These are phyloP conservation scores for Acorus calamus DNA, from an alignment of 106 monocot genomes.

Conservation along the genomic window DNA sequence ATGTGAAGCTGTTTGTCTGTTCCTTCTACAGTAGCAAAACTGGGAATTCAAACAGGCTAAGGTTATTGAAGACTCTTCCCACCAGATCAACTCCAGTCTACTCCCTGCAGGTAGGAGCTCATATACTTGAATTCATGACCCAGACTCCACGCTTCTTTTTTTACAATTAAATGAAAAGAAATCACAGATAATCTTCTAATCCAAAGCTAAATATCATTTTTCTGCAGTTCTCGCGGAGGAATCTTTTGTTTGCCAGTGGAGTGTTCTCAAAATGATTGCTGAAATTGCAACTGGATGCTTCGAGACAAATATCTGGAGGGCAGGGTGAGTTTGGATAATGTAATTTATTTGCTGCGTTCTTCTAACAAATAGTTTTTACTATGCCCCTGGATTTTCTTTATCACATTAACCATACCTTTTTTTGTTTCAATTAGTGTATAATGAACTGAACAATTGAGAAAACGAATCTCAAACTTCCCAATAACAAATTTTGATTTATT, in stretches of 20 bases:
- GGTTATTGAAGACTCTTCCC: constrained; percentile 71
- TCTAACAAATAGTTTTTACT: too few relatives aligned
- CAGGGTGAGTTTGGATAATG: too few relatives aligned
- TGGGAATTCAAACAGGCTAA: constrained; percentile 45
- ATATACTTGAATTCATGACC: too few relatives aligned
- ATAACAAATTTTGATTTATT: too few relatives aligned
- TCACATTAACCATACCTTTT: too few relatives aligned
- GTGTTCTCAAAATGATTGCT: constrained; percentile 28
- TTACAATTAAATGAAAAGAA: background rate
- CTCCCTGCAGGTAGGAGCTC: constrained; percentile 40
- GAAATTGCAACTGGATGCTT: too few relatives aligned
- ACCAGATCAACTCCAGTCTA: constrained; percentile 91
- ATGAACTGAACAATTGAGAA: too few relatives aligned
- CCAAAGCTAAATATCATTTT: background rate
- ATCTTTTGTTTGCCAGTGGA: constrained; percentile 76
- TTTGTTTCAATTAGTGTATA: too few relatives aligned
- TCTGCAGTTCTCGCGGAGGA: constrained; percentile 76
- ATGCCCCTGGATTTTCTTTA: too few relatives aligned
- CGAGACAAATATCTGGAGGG: too few relatives aligned
- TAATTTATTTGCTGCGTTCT: too few relatives aligned
- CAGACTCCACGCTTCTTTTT: background rate
- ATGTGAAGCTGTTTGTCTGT: background rate
- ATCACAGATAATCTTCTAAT: background rate
- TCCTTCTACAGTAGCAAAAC: constrained; percentile 37
- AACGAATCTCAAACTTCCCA: too few relatives aligned